Percentiles rank a stretch among this genome's conserved stretches.
Conservation (phyloP, 352 stramenopile species). For the Globisporangium takayamanum region DNA sequence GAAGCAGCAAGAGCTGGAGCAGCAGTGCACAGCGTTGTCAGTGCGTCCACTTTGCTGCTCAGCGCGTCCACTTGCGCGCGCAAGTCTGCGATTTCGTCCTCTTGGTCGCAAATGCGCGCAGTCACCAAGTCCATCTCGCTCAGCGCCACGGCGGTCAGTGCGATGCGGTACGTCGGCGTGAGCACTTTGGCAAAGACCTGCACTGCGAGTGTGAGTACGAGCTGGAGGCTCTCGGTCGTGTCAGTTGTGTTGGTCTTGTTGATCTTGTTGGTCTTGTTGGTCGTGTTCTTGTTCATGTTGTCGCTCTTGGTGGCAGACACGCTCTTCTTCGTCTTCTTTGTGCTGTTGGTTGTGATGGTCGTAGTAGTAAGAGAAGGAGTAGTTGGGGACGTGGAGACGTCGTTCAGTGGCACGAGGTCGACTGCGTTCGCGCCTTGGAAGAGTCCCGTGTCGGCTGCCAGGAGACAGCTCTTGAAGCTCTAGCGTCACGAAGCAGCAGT, state of each 20-base stretch:
- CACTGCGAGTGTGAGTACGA: slow-evolving; percentile 4
- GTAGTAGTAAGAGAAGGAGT: too few species aligned
- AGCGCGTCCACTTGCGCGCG: slow-evolving; percentile 3
- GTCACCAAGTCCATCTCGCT: slow-evolving; percentile 6
- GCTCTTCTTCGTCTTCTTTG: background rate
- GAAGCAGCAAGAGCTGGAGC: background rate
- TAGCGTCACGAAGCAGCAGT: background rate
- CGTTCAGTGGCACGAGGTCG: slow-evolving; percentile 3
- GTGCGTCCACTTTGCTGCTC: background rate
- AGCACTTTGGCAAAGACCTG: slow-evolving; percentile 9
- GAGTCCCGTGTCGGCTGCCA: background rate
- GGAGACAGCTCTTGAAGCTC: slow-evolving; percentile 11
- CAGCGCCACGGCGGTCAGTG: slow-evolving; percentile 1
- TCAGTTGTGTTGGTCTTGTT: background rate
- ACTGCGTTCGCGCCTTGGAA: background rate
- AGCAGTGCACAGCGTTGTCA: background rate
- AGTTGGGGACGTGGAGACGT: too few species aligned
- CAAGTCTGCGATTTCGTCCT: slow-evolving; percentile 7
- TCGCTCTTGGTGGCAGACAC: background rate
- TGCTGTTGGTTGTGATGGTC: background rate
- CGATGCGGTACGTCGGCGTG: slow-evolving; percentile 7
- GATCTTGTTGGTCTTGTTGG: background rate
- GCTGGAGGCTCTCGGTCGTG: too few species aligned
- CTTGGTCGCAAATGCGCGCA: slow-evolving; percentile 7
- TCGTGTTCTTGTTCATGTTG: background rate